Base-by-base conservation (phyloP, 1,284 basidiomycete genomes). In the Cerrena zonata region DNA sequence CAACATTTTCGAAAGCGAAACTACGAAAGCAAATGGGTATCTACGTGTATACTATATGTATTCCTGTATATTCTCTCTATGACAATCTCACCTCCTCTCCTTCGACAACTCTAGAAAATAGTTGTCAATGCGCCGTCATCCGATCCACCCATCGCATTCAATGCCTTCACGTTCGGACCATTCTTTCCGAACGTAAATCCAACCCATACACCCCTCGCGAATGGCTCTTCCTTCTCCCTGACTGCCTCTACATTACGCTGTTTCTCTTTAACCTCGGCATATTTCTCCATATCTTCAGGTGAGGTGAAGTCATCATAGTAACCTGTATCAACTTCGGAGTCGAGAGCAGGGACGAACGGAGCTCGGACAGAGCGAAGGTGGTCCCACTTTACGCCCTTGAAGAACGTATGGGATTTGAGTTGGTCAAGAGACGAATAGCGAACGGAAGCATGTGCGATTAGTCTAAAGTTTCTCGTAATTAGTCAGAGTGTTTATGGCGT, bases 231-330 rank as follows among this genome's bases (percentile, higher is more conserved):
- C 65, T 88, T 89, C 74, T 97, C 94, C 66, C 80, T 81, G 23
- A 98, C 91, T 48, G 79, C 80, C 47, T 97, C 95, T 39, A 99
- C 94, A 66, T 96, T 94, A 61, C 76, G 77, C 72, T 97, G 94
- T 72, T 99, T 99, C 73, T 98, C 96, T 69, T 91, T 86, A 5
- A 99, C 96, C 69, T 99, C 96, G 30, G 91, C 89, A 64, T 94
- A 95, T 73, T 99, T 98, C 45, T 93, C 94, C 94, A 99, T 97
- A 67, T 99, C 96, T 58, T 94, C 92, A 5, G 80, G 75, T 22
- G 82, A 89, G 23, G 86, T 87, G 68, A 98, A 99, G 67, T 97
- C 94, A 68, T 99, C 96, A 75, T 98, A 99, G 74, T 99, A 99
- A 11, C 94, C 95, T 1, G 94, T 94, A 67, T 97, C 96, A 53